Evolutionary conservation across 2,329 filamentous ascomycete species (phyloP).

Genomic region (Cladophialophora bantiana): DNA sequence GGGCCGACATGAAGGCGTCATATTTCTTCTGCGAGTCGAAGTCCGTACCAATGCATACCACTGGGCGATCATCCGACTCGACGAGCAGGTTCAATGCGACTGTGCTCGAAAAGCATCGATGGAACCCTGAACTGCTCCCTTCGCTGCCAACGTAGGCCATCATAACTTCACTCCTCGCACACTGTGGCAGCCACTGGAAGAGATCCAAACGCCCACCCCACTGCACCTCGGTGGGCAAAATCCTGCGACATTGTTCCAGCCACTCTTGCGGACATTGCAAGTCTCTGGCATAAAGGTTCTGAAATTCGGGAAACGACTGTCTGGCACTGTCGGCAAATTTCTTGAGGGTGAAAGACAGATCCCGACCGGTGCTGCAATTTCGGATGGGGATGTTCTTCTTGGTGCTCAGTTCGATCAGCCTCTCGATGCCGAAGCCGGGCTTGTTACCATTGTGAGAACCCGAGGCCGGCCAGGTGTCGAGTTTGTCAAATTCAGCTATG

Average conservation of each 20-base stretch:
- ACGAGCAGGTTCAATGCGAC: constrained; percentile 47
- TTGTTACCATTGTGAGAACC: constrained; percentile 29
- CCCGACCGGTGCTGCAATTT: constrained; percentile 47
- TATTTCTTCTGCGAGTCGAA: constrained; percentile 46
- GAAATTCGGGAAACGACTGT: constrained; percentile 41
- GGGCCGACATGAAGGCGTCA: constrained; percentile 45
- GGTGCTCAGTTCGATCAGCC: constrained; percentile 44
- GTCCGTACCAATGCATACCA: constrained; percentile 49
- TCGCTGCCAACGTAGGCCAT: constrained; percentile 49
- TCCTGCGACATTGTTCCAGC: constrained; percentile 42
- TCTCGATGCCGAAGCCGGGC: constrained; percentile 44
- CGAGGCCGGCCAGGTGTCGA: constrained; percentile 42
- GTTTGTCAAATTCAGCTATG: constrained; percentile 45
- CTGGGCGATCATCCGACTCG: constrained; percentile 43
- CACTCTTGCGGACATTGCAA: constrained; percentile 46
- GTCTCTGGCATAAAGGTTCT: constrained; percentile 47
- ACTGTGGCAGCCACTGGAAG: constrained; percentile 47
- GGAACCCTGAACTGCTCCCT: constrained; percentile 46
- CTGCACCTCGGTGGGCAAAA: constrained; percentile 45
- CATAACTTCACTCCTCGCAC: constrained; percentile 47
- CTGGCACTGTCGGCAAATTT: constrained; percentile 44
- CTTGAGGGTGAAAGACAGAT: constrained; percentile 45
- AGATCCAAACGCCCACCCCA: constrained; percentile 46
- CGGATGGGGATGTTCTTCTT: constrained; percentile 47
- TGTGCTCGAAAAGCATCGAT: constrained; percentile 49